Evolutionary conservation across 306 rosid genomes (phyloP).

Genomic region (Cicer yamashitae): DNA sequence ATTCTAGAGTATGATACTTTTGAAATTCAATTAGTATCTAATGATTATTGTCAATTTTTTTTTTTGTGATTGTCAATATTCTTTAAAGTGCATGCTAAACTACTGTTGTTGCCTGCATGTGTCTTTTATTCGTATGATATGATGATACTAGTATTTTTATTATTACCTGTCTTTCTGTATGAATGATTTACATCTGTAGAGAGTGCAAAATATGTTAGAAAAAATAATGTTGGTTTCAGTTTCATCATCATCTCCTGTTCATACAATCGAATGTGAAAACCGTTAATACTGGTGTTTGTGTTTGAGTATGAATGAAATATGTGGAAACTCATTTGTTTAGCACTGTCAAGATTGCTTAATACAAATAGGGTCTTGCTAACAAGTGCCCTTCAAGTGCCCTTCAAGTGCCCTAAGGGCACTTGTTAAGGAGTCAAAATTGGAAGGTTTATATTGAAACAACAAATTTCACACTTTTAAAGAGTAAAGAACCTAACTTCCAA

Average conservation of each 20-base stretch:
- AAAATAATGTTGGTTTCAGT: neutral
- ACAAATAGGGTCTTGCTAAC: neutral
- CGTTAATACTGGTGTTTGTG: constrained; percentile 1
- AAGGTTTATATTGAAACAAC: no score
- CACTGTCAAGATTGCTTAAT: neutral
- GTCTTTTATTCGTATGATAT: neutral
- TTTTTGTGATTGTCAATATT: neutral
- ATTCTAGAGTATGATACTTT: neutral
- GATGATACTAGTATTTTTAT: neutral
- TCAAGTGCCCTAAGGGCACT: no score
- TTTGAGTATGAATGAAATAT: constrained; percentile 27
- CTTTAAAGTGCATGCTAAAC: constrained; percentile 14
- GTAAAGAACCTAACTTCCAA: no score
- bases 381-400: no score
- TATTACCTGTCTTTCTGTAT: constrained; percentile 22
- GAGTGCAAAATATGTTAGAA: constrained; percentile 14
- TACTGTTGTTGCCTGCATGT: constrained; percentile 8
- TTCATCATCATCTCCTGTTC: neutral
- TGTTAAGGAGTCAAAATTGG: no score
- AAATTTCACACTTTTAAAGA: no score
- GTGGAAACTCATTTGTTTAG: constrained; percentile 18
- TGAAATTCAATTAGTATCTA: constrained; percentile 31
- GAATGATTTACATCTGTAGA: constrained; percentile 36
- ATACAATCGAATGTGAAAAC: constrained; percentile 12
- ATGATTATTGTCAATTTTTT: constrained; percentile 7